These are phyloP conservation scores for Mortierella sp. DNA, from an alignment of 371 early-diverging fungal species.

Conservation along the genomic window DNA sequence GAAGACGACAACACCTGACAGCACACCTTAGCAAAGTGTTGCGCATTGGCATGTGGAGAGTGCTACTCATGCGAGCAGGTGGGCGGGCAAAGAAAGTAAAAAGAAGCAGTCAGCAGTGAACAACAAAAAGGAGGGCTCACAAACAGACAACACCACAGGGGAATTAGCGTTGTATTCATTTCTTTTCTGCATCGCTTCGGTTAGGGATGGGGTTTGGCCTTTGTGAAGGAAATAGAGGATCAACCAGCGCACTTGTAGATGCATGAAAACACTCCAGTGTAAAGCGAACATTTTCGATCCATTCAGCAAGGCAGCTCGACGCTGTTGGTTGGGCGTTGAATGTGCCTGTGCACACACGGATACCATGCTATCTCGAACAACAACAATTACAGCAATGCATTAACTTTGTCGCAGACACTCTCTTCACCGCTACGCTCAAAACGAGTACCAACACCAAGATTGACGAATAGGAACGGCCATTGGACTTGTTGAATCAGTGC, in stretches of 20 bases:
- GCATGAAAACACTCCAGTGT: background rate
- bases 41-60: slow-evolving; percentile 13
- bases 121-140: background rate
- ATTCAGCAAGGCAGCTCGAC: background rate
- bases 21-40: background rate
- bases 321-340: background rate
- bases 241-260: background rate
- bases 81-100: background rate
- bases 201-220: background rate
- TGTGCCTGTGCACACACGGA: background rate
- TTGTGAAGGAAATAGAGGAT: background rate
- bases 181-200: slow-evolving; percentile 4
- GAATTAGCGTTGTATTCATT: background rate
- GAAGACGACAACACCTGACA: background rate
- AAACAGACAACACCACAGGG: background rate
- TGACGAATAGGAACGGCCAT: background rate
- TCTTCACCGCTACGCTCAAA: background rate
- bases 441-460: background rate
- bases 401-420: slow-evolving; percentile 1
- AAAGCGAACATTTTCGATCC: slow-evolving; percentile 4
- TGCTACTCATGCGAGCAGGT: slow-evolving; percentile 1
- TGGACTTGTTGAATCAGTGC: too few species aligned
- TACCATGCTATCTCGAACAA: background rate
- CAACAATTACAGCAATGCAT: background rate
- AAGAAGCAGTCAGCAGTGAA: background rate